phyloP scores from a whole-genome alignment of 1,284 basidiomycete genomes.

The Anthracocystis panici-leucophaei region DNA sequence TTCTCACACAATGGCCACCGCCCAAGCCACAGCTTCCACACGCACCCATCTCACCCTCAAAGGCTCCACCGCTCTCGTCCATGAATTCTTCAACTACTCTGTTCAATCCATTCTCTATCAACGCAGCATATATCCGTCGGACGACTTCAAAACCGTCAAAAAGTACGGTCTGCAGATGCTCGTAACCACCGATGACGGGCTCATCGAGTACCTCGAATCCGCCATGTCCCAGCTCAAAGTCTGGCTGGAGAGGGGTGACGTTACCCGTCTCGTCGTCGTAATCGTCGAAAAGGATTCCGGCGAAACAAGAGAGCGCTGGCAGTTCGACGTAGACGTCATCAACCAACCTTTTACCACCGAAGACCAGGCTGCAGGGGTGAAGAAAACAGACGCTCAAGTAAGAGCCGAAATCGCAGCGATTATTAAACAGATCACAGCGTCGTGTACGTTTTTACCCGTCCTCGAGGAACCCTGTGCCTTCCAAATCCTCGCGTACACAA shows the following conservation, averaged over 20 bases:
- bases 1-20: conserved; percentile 38
- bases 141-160: conserved; percentile 84
- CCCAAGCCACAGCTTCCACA: conserved; percentile 57
- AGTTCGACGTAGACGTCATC: conserved; percentile 90
- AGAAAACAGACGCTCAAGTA: conserved; percentile 85
- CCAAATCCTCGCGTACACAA: conserved; percentile 91
- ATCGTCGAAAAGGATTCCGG: conserved; percentile 95
- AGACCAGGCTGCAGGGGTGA: conserved; percentile 44
- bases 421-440: conserved; percentile 97
- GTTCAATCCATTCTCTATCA: conserved; percentile 88
- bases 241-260: conserved; percentile 89
- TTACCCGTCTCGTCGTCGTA: conserved; percentile 91
- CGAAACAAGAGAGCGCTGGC: conserved; percentile 94
- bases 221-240: conserved; percentile 81
- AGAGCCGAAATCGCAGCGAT: conserved; percentile 97
- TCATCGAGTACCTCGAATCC: conserved; percentile 91
- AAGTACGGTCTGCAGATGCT: conserved; percentile 97
- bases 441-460: conserved; percentile 93
- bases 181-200: conserved; percentile 88
- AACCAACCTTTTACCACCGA: conserved; percentile 50
- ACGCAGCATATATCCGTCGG: conserved; percentile 93
- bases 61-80: conserved; percentile 93
- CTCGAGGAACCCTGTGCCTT: conserved; percentile 91
- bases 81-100: conserved; percentile 98
- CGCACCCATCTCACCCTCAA: conserved; percentile 78